phyloP scores from a whole-genome alignment of 2,329 filamentous ascomycete genomes.

The Colletotrichum endophyticum region DNA sequence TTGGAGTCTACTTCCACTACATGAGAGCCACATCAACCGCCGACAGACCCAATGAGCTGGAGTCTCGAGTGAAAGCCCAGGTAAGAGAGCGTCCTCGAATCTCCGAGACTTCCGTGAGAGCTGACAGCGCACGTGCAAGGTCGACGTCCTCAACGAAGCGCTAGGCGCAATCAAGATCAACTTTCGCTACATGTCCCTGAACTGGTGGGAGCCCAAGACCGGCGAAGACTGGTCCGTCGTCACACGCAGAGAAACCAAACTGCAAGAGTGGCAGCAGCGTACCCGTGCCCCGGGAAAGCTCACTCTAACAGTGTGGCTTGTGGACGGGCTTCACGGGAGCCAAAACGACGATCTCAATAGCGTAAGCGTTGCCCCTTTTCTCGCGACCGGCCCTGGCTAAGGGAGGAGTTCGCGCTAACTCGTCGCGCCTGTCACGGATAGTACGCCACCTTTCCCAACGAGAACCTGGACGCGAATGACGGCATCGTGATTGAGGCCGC shows the following conservation, averaged over 20 bases:
- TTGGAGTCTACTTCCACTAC: slow-evolving; percentile 16
- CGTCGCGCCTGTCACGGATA: not conserved
- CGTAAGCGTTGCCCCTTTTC: not conserved
- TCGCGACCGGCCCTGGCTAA: not conserved
- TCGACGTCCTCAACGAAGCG: slow-evolving; percentile 2
- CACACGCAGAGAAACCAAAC: not conserved
- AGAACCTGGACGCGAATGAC: slow-evolving; percentile 1
- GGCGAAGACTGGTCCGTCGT: slow-evolving; percentile 4
- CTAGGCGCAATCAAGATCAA: slow-evolving; percentile 7
- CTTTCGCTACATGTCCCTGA: slow-evolving; percentile 12
- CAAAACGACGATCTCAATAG: not conserved
- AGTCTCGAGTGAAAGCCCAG: slow-evolving; percentile 2
- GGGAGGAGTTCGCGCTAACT: not conserved
- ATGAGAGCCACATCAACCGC: not conserved
- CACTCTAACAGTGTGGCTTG: slow-evolving; percentile 8
- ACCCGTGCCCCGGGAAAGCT: not conserved
- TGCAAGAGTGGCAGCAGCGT: slow-evolving; percentile 3
- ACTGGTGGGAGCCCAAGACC: slow-evolving; percentile 14
- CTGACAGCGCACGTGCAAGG: not conserved
- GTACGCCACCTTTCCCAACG: slow-evolving; percentile 17
- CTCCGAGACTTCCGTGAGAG: not conserved
- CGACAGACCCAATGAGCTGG: not conserved
- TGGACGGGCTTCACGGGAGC: not conserved
- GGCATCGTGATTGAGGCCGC: slow-evolving; percentile 11
- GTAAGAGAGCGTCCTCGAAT: not conserved